Evolutionary conservation across 1,284 basidiomycete species (phyloP).

Genomic region (Cutaneotrichosporon cavernicola): DNA sequence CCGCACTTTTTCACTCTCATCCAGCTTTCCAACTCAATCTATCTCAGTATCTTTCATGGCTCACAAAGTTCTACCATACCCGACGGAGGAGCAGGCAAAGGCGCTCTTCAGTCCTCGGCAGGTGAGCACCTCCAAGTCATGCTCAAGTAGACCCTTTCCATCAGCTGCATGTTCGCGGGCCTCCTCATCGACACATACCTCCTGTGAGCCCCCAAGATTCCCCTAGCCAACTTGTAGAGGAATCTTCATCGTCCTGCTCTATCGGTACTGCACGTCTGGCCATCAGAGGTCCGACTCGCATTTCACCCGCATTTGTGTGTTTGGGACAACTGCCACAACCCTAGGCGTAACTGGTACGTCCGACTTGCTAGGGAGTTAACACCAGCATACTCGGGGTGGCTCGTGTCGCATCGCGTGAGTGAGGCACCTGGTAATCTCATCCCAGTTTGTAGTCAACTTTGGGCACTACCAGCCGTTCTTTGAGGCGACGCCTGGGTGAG

Average conservation of each 20-base stretch:
- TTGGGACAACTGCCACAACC: not conserved
- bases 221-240: constrained; percentile 20
- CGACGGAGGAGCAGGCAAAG: not conserved
- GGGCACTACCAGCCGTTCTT: constrained; percentile 26
- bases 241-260: constrained; percentile 28
- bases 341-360: not conserved
- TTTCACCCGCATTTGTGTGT: constrained; percentile 25
- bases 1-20: too few relatives aligned
- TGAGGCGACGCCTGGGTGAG: constrained; percentile 12
- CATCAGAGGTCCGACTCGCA: constrained; percentile 18
- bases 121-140: not conserved
- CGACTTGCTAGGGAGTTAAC: not conserved
- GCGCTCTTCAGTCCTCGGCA: not conserved
- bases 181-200: constrained; percentile 30
- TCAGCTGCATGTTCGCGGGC: constrained; percentile 19
- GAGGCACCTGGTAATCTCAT: not conserved
- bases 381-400: not conserved
- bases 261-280: constrained; percentile 26
- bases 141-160: not conserved
- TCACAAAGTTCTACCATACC: not conserved
- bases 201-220: constrained; percentile 7
- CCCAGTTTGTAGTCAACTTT: constrained; percentile 31
- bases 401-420: not conserved
- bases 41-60: too few relatives aligned
- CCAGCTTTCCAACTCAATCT: too few relatives aligned